A percentile compares a stretch with the other conserved stretches of the same genome.
Conservation (phyloP, 495 filamentous ascomycete species). For the Bacidia rubella region DNA sequence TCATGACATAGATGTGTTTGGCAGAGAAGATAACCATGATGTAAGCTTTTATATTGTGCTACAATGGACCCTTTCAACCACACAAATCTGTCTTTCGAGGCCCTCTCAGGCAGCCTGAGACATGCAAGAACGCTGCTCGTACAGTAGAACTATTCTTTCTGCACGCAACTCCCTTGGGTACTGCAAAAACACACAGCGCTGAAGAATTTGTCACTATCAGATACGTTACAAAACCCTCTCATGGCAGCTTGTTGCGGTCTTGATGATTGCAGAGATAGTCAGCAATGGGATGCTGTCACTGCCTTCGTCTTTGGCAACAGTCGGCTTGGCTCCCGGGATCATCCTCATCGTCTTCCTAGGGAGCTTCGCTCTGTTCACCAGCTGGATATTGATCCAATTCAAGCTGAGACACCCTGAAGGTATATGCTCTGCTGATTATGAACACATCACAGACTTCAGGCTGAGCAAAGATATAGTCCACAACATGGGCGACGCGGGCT, state of each 20-base stretch:
- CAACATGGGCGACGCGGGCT: slow-evolving; percentile 57
- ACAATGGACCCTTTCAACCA: no score
- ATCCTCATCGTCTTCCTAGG: slow-evolving; percentile 27
- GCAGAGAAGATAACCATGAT: slow-evolving; percentile 25
- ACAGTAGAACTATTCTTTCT: no score
- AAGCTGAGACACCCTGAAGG: slow-evolving; percentile 30
- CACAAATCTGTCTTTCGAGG: no score
- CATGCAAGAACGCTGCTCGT: no score
- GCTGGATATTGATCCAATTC: slow-evolving; percentile 29
- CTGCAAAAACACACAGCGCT: background rate
- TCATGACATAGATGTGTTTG: slow-evolving; percentile 22
- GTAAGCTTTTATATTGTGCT: no score
- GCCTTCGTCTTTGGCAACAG: slow-evolving; percentile 38
- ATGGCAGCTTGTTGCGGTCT: slow-evolving; percentile 38
- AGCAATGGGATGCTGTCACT: slow-evolving; percentile 46
- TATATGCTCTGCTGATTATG: no score
- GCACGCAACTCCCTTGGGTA: background rate
- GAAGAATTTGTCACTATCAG: slow-evolving; percentile 12
- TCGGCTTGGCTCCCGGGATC: slow-evolving; percentile 42
- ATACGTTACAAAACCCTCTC: slow-evolving; percentile 46
- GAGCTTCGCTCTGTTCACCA: slow-evolving; percentile 27
- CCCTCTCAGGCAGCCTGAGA: no score
- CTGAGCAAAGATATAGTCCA: slow-evolving; percentile 25
- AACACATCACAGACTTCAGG: background rate
- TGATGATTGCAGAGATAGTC: slow-evolving; percentile 55